These are phyloP conservation scores for Puccinia hordei DNA, from an alignment of 1,284 basidiomycete genomes.

Conservation along the genomic window DNA sequence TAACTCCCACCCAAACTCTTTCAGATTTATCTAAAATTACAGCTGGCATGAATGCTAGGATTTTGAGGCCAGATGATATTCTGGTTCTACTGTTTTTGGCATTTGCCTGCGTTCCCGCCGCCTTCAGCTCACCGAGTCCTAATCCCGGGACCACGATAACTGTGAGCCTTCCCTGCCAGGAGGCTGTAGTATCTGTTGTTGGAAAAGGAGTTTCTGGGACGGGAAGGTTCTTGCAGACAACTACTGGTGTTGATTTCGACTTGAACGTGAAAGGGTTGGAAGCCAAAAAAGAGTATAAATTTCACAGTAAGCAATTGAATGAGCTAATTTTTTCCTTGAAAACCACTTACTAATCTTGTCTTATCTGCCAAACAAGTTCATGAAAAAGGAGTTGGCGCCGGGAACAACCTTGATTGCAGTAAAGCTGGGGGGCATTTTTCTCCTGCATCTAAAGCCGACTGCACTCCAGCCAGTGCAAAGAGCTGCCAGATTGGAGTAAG, in stretches of 20 bases:
- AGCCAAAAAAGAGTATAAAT: no score
- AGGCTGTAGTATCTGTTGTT: not conserved
- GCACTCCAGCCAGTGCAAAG: not conserved
- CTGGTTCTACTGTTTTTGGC: not conserved
- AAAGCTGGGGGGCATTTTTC: not conserved
- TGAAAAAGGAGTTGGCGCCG: not conserved
- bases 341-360: not conserved
- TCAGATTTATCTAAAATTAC: no score
- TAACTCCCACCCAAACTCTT: no score
- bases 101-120: not conserved
- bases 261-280: not conserved
- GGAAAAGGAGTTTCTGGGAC: not conserved
- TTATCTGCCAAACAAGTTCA: not conserved
- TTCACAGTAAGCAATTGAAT: not conserved
- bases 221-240: not conserved
- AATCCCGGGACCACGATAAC: not conserved
- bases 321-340: no score
- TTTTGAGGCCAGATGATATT: not conserved
- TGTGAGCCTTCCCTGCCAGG: not conserved
- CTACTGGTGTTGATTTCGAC: not conserved
- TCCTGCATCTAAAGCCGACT: not conserved
- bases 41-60: not conserved
- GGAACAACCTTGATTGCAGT: not conserved
- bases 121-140: not conserved
- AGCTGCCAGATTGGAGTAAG: constrained; percentile 1